These are phyloP conservation scores for Suillus subaureus DNA, from an alignment of 768 basidiomycete species.

Conservation along the genomic window DNA sequence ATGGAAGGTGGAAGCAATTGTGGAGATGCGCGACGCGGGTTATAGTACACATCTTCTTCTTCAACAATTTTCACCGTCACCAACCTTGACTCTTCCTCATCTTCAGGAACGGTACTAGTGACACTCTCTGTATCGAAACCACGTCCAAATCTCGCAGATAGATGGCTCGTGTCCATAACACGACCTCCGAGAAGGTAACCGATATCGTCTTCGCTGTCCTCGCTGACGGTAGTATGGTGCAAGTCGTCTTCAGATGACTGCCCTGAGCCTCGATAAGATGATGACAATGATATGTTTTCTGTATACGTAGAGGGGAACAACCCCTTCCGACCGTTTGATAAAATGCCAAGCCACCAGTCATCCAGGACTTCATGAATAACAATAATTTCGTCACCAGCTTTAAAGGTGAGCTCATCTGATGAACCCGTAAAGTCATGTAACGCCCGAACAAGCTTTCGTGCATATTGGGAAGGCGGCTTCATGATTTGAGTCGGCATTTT, in stretches of 20 bases:
- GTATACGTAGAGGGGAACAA: constrained; percentile 83
- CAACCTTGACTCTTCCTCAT: constrained; percentile 44
- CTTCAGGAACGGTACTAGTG: constrained; percentile 43
- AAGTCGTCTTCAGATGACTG: constrained; percentile 30
- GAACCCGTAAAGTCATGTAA: constrained; percentile 76
- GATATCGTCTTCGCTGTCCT: constrained; percentile 27
- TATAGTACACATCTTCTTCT: constrained; percentile 26
- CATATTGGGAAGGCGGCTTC: constrained; percentile 52
- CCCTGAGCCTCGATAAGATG: constrained; percentile 28
- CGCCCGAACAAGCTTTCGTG: constrained; percentile 63
- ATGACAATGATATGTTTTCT: constrained; percentile 38
- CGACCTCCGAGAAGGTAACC: constrained; percentile 13
- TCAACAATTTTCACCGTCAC: constrained; percentile 32
- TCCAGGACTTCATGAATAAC: constrained; percentile 82
- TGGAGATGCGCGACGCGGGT: constrained; percentile 18
- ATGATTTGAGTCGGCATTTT: constrained; percentile 42
- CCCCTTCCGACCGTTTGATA: constrained; percentile 63
- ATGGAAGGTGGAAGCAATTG: constrained; percentile 19
- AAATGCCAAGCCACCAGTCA: constrained; percentile 90
- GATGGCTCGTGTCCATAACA: constrained; percentile 15
- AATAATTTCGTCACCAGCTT: constrained; percentile 70
- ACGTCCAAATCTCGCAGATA: constrained; percentile 19
- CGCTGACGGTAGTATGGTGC: constrained; percentile 13
- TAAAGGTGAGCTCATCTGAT: constrained; percentile 78
- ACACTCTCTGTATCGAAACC: constrained; percentile 42